Evolutionary conservation across 1,284 basidiomycete species (phyloP).

Genomic region (Puccinia triticina): DNA sequence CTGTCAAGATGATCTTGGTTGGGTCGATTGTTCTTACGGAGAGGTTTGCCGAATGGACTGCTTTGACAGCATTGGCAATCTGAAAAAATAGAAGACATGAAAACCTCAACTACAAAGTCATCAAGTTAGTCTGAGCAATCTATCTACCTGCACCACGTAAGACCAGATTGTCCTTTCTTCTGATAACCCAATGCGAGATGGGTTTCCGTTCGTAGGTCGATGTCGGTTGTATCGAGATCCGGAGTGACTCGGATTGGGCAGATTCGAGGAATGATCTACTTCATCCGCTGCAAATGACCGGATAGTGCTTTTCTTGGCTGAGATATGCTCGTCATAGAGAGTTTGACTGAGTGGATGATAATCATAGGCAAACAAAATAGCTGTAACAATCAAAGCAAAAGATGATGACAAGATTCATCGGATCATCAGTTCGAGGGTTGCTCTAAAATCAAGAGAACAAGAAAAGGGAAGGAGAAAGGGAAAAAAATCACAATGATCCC

Average conservation of each 20-base stretch:
- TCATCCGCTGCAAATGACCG: conserved; percentile 47
- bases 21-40: conserved; percentile 83
- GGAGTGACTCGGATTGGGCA: conserved; percentile 24
- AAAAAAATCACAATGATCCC: conserved; percentile 76
- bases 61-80: conserved; percentile 81
- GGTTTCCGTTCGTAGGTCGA: conserved; percentile 53
- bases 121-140: not conserved
- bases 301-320: conserved; percentile 61
- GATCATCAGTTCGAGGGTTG: not conserved
- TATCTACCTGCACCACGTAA: conserved; percentile 74
- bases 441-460: not conserved
- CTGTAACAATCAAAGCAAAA: conserved; percentile 62
- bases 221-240: conserved; percentile 45
- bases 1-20: conserved; percentile 84
- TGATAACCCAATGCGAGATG: conserved; percentile 62
- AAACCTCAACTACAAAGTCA: not conserved
- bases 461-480: not conserved
- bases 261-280: conserved; percentile 50
- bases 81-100: conserved; percentile 1
- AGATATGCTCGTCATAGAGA: conserved; percentile 71
- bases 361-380: conserved; percentile 88
- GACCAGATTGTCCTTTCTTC: conserved; percentile 90
- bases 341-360: conserved; percentile 86
- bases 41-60: conserved; percentile 78
- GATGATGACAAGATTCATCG: not conserved